phyloP scores from a whole-genome alignment of 2,329 filamentous ascomycete genomes.

The Hypoxylon sp. region DNA sequence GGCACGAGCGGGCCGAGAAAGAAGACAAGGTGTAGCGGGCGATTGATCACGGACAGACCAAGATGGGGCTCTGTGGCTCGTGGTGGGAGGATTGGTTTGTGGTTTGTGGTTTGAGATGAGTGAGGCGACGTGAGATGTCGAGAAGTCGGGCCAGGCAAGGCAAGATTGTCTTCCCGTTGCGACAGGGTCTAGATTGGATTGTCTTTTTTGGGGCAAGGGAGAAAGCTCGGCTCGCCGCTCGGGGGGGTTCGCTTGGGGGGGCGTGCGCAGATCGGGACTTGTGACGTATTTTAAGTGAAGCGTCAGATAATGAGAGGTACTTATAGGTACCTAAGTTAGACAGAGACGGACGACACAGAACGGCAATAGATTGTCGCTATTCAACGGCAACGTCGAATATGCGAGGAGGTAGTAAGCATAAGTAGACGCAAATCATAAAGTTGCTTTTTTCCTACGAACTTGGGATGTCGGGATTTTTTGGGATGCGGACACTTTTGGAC shows the following conservation, averaged over 20 bases:
- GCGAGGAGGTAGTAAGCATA: background rate
- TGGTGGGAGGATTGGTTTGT: conserved; percentile 36
- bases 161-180: conserved; percentile 29
- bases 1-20: conserved; percentile 35
- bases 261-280: conserved; percentile 23
- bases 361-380: background rate
- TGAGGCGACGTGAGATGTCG: conserved; percentile 33
- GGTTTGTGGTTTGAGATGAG: conserved; percentile 21
- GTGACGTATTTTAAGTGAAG: conserved; percentile 27
- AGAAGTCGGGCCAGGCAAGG: conserved; percentile 38
- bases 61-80: conserved; percentile 45
- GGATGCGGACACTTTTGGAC: background rate
- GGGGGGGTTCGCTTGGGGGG: conserved; percentile 8
- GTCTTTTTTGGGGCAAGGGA: conserved; percentile 4
- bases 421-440: background rate
- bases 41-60: conserved; percentile 34
- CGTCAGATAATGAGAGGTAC: background rate
- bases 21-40: conserved; percentile 30
- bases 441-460: background rate
- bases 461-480: background rate
- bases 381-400: background rate
- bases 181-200: conserved; percentile 21
- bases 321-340: background rate
- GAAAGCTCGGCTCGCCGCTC: conserved; percentile 5
- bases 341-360: background rate